Base-by-base conservation (phyloP, 2,329 filamentous ascomycete species). In the Metarhizium sp. region DNA sequence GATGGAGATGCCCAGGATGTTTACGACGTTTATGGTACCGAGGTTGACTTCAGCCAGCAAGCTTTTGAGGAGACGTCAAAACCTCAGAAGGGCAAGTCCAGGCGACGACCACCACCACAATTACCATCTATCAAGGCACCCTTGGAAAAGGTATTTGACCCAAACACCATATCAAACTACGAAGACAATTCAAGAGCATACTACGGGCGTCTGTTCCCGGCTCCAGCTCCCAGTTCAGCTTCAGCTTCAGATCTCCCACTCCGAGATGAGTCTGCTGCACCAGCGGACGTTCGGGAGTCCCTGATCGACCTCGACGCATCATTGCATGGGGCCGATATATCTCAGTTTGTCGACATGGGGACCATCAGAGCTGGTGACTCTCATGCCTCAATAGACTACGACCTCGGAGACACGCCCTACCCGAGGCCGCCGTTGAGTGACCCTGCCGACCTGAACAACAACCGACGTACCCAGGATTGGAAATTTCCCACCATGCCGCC, bases 261-360 rank as follows among this genome's bases (percentile, higher is more conserved):
- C 1, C 74, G 82, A 30, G 76, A 85, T 57, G 76, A 84, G 61
- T 80, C 79, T 13, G 47, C 72, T 66, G 62, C 77, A 18, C 74
- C 66, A 63, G 74, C 60, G 66, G 67, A 78, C 3, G 75, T 85
- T n/a, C 72, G 80, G 54, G 82, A 86, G 63, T 84, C 82, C 0
- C 73, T 86, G 18, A 87, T 86, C 55, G 83, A 86, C 60, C 74
- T 86, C 7, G 84, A 85, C 58, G 79, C 76, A 2, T 84, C 81
- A 18, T 70, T 86, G 6, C 73, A 77, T 47, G 80, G 79, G 2
- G 76, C 72, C 42, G 78, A 80, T 3, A 70, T 82, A 1, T 80
- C 81, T 1, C 77, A 74, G 53, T 85, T 84, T 58, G 77, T 78
- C 42, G 81, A 85, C 60, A 74, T 85, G 74, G 78, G 79, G 54